Percentiles rank a stretch among this genome's conserved stretches.
These are phyloP conservation scores for Moringa oleifera DNA, from an alignment of 345 rosid genomes.

Conservation along the genomic window DNA sequence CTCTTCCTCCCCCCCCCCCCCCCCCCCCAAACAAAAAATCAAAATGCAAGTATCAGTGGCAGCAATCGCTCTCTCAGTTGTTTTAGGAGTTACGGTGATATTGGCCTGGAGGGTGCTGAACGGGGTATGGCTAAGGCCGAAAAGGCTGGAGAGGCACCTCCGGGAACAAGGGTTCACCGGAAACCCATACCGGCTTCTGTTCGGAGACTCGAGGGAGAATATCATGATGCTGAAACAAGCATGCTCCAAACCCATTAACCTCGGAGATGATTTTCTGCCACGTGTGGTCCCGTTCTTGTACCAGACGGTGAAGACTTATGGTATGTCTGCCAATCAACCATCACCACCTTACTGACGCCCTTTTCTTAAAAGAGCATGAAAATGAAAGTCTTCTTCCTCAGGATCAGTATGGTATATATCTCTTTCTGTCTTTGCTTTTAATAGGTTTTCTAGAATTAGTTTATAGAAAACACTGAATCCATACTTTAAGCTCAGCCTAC, in stretches of 20 bases:
- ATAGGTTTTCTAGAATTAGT: too few species aligned
- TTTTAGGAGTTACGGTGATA: background rate
- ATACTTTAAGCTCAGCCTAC: too few species aligned
- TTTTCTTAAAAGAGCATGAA: background rate
- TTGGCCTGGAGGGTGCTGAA: background rate
- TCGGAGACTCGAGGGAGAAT: background rate
- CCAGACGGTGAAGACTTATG: background rate
- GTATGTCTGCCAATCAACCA: background rate
- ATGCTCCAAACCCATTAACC: background rate
- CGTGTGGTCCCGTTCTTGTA: background rate
- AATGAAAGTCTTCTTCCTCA: background rate
- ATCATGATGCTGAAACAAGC: background rate
- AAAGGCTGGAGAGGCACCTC: background rate
- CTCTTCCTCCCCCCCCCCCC: background rate
- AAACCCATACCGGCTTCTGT: background rate
- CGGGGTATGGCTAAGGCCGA: background rate
- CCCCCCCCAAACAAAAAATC: background rate
- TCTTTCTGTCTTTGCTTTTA: too few species aligned
- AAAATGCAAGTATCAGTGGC: background rate
- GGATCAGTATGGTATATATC: too few species aligned
- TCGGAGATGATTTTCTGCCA: background rate
- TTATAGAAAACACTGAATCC: slow-evolving; percentile 21
- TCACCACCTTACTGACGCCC: too few species aligned
- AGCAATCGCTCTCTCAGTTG: slow-evolving; percentile 9
- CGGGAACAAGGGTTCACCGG: background rate